Conservation (phyloP, 768 basidiomycete species). For the Pleurotus djamor region DNA sequence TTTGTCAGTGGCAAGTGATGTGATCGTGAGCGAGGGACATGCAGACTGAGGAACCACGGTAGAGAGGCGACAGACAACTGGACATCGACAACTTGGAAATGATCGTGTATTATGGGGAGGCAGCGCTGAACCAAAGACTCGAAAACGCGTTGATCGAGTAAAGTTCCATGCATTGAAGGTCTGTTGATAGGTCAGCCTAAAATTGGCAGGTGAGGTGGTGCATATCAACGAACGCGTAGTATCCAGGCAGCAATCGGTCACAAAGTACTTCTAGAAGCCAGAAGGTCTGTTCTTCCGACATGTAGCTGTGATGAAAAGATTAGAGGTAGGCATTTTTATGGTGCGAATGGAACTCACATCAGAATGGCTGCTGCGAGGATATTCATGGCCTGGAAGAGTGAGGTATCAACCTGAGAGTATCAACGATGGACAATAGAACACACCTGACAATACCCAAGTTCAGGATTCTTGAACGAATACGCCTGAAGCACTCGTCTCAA, state of each 20-base stretch:
- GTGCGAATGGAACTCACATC: conserved; percentile 50
- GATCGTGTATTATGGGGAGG: conserved; percentile 91
- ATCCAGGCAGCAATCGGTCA: conserved; percentile 93
- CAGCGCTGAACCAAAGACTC: conserved; percentile 89
- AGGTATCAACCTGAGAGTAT: not conserved
- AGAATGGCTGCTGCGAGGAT: conserved; percentile 94
- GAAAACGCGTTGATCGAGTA: conserved; percentile 98
- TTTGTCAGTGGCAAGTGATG: not conserved
- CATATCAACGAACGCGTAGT: conserved; percentile 71
- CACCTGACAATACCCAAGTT: conserved; percentile 93
- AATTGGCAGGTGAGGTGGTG: not conserved
- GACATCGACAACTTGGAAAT: conserved; percentile 89
- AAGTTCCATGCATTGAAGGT: conserved; percentile 97
- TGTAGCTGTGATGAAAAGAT: conserved; percentile 59
- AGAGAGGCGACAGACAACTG: conserved; percentile 96
- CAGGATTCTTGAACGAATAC: conserved; percentile 94
- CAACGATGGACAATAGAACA: conserved; percentile 13
- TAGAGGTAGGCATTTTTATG: not conserved
- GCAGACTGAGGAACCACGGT: conserved; percentile 98
- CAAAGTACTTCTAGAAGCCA: conserved; percentile 96
- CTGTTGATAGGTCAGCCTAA: conserved; percentile 33
- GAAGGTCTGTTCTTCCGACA: conserved; percentile 99
- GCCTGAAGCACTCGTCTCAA: conserved; percentile 91
- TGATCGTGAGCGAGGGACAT: conserved; percentile 29
- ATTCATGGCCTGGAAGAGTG: conserved; percentile 79